Conservation (phyloP, 140 eudicot species). For the Ambrosia hybrid region DNA sequence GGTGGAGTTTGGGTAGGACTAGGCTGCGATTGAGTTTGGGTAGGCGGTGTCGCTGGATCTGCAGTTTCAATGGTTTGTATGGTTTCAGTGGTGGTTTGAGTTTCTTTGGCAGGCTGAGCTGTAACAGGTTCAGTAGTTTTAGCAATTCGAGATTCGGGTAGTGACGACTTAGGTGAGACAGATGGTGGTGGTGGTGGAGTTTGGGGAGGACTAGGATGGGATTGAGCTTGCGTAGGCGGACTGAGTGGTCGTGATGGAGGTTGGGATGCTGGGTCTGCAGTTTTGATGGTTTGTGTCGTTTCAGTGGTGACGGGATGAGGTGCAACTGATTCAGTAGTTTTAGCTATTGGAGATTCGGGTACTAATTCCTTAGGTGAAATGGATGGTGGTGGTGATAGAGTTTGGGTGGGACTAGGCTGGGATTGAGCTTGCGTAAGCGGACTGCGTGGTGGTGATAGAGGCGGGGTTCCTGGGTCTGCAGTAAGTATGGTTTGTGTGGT, state of each 20-base stretch:
- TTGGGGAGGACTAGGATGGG: conserved; percentile 27
- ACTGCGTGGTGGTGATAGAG: neutral
- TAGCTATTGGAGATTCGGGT: no score
- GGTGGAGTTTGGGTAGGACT: conserved; percentile 16
- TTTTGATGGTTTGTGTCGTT: conserved; percentile 1
- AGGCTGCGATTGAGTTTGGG: neutral
- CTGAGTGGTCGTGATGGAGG: no score
- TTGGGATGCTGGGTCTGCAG: conserved; percentile 19
- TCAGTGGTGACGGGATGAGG: neutral
- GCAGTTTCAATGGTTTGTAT: conserved; percentile 15
- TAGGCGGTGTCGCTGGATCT: conserved; percentile 15
- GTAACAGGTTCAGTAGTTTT: conserved; percentile 24
- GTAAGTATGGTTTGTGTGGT: conserved; percentile 9
- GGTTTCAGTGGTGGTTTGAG: conserved; percentile 18
- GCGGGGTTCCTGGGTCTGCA: conserved; percentile 19
- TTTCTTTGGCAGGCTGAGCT: conserved; percentile 16
- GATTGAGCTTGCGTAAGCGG: conserved; percentile 15
- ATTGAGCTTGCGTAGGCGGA: conserved; percentile 19
- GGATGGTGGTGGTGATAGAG: no score
- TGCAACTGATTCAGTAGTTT: no score
- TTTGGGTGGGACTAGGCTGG: conserved; percentile 27
- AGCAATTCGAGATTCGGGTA: conserved; percentile 21
- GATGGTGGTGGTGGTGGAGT: neutral
- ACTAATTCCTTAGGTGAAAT: no score
- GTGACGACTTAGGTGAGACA: conserved; percentile 20